Conservation (phyloP, 1,139 yeast species). For the Blastobotrys illinoisensis region DNA sequence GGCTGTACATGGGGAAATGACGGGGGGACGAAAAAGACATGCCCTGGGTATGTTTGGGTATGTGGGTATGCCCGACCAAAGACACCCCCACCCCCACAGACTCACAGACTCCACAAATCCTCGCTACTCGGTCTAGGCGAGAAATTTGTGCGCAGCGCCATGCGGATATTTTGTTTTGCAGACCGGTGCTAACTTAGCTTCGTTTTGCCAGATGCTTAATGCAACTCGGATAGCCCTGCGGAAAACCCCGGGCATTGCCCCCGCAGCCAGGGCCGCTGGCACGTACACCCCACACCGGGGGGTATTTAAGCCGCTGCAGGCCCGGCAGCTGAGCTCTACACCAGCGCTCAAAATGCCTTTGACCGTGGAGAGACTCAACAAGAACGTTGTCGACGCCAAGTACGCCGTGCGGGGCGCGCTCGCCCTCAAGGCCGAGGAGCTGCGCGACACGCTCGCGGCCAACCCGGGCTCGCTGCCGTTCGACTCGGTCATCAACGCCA, state of each 20-base stretch:
- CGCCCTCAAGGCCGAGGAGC: slow-evolving; percentile 89
- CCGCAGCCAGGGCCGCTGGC: neutral
- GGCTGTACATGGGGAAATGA: too few relatives aligned
- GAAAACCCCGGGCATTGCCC: slow-evolving; percentile 3
- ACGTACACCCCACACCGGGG: neutral
- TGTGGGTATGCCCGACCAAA: neutral
- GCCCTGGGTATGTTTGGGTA: too few relatives aligned
- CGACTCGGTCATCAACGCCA: slow-evolving; percentile 71
- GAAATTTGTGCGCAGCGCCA: too few relatives aligned
- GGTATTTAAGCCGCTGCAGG: slow-evolving; percentile 2
- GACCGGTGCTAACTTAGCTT: neutral
- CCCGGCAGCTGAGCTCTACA: slow-evolving; percentile 1
- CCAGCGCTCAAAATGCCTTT: slow-evolving; percentile 18
- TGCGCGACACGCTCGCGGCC: slow-evolving; percentile 48
- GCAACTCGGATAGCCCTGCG: slow-evolving; percentile 1
- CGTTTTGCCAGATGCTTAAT: neutral
- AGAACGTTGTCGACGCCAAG: slow-evolving; percentile 72
- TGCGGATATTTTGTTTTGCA: neutral
- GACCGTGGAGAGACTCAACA: slow-evolving; percentile 54
- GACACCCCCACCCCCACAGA: neutral
- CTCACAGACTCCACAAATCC: too few relatives aligned
- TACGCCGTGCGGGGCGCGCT: slow-evolving; percentile 94
- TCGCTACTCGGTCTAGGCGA: too few relatives aligned
- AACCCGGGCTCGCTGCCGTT: slow-evolving; percentile 69
- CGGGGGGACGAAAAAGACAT: too few relatives aligned